These are phyloP conservation scores for Gautieria morchelliformis DNA, from an alignment of 768 basidiomycete species.

Conservation along the genomic window DNA sequence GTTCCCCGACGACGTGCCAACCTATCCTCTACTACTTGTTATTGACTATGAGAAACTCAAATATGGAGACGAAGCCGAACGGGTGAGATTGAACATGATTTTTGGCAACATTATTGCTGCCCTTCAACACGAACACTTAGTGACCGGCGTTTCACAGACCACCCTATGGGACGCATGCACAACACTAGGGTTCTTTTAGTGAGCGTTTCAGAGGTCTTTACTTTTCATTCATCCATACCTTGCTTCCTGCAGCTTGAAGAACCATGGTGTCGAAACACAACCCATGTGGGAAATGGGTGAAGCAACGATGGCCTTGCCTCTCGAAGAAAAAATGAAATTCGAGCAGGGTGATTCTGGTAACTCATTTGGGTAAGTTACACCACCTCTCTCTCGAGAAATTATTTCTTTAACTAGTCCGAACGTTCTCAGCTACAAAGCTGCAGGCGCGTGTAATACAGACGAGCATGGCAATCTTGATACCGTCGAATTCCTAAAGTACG, in stretches of 20 bases:
- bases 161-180: constrained; percentile 40
- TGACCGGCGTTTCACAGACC: constrained; percentile 10
- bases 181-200: constrained; percentile 47
- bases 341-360: constrained; percentile 33
- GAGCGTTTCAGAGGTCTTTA: constrained; percentile 11
- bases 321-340: constrained; percentile 33
- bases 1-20: constrained; percentile 35
- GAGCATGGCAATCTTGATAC: constrained; percentile 21
- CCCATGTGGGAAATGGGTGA: constrained; percentile 35
- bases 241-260: constrained; percentile 26
- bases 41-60: constrained; percentile 34
- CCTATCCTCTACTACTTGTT: constrained; percentile 36
- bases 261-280: constrained; percentile 30
- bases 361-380: constrained; percentile 27
- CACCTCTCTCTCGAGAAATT: neutral
- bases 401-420: neutral
- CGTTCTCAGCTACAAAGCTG: constrained; percentile 18
- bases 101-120: no score
- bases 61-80: constrained; percentile 26
- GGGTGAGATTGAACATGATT: neutral
- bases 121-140: neutral
- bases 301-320: constrained; percentile 29
- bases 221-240: neutral
- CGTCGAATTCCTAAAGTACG: constrained; percentile 22
- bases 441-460: constrained; percentile 22